Percentiles rank a stretch among this genome's conserved stretches.
phyloP scores from a whole-genome alignment of 2,329 filamentous ascomycete genomes.

The Emergomyces orientalis region DNA sequence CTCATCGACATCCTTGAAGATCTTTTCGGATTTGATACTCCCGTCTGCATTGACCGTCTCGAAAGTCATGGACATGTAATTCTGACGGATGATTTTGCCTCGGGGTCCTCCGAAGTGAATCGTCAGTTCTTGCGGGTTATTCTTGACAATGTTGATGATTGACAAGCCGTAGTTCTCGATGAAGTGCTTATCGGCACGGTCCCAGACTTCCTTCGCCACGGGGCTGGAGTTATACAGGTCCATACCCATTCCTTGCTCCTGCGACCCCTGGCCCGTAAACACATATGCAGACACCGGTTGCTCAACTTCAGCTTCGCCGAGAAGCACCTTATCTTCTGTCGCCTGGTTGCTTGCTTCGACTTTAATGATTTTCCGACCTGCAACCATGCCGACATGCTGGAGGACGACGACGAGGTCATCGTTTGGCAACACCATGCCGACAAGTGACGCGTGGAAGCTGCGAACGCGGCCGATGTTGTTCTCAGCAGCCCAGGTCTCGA shows the following conservation, averaged over 20 bases:
- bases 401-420: conserved; percentile 92
- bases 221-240: conserved; percentile 88
- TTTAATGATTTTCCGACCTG: conserved; percentile 98
- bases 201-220: conserved; percentile 96
- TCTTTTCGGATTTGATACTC: conserved; percentile 93
- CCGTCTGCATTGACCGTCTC: conserved; percentile 93
- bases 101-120: conserved; percentile 95
- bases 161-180: conserved; percentile 98
- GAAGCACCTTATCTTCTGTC: conserved; percentile 88
- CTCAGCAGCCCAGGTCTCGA: conserved; percentile 98
- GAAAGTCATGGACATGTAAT: conserved; percentile 99
- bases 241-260: conserved; percentile 99
- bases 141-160: conserved; percentile 98
- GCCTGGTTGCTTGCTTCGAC: conserved; percentile 94
- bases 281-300: conserved; percentile 95
- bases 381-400: conserved; percentile 94
- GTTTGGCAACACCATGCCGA: conserved; percentile 98
- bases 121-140: conserved; percentile 98
- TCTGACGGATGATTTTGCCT: conserved; percentile 93
- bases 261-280: conserved; percentile 95
- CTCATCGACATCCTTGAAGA: conserved; percentile 96
- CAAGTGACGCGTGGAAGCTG: conserved; percentile 91
- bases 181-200: conserved; percentile 93
- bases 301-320: conserved; percentile 94
- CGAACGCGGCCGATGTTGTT: conserved; percentile 96